Evolutionary conservation across 306 rosid genomes (phyloP).

Genomic region (Hippophae tibetana): DNA sequence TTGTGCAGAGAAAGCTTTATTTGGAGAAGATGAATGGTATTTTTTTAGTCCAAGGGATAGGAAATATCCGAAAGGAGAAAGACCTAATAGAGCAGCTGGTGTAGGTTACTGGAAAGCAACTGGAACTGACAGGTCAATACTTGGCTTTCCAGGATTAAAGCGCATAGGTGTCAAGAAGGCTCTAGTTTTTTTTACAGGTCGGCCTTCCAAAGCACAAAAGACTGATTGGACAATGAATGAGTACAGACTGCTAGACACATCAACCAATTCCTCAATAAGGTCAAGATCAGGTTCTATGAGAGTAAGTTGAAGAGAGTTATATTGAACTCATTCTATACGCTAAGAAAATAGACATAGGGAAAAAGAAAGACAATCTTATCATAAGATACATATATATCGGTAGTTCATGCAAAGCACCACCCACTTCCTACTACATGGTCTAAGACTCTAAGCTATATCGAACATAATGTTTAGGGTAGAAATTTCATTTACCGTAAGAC

Average conservation of each 20-base stretch:
- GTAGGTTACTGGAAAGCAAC: constrained; percentile 75
- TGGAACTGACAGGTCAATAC: constrained; percentile 56
- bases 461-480: too few species aligned
- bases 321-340: neutral
- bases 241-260: constrained; percentile 37
- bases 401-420: too few species aligned
- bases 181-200: constrained; percentile 48
- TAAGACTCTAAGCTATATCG: too few species aligned
- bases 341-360: too few species aligned
- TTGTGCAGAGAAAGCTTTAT: constrained; percentile 53
- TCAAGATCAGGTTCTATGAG: constrained; percentile 51
- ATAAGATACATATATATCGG: too few species aligned
- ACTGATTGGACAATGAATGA: constrained; percentile 67
- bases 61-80: constrained; percentile 53
- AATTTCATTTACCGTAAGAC: too few species aligned
- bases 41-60: constrained; percentile 65
- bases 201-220: constrained; percentile 49
- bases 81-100: constrained; percentile 68
- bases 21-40: constrained; percentile 71
- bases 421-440: too few species aligned
- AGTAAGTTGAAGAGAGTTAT: constrained; percentile 26
- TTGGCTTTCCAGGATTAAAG: constrained; percentile 36
- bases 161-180: constrained; percentile 62
- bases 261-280: constrained; percentile 22
- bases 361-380: too few species aligned